These are phyloP conservation scores for Mycosphaerelloides madeirae DNA, from an alignment of 2,329 filamentous ascomycete genomes.

Conservation along the genomic window DNA sequence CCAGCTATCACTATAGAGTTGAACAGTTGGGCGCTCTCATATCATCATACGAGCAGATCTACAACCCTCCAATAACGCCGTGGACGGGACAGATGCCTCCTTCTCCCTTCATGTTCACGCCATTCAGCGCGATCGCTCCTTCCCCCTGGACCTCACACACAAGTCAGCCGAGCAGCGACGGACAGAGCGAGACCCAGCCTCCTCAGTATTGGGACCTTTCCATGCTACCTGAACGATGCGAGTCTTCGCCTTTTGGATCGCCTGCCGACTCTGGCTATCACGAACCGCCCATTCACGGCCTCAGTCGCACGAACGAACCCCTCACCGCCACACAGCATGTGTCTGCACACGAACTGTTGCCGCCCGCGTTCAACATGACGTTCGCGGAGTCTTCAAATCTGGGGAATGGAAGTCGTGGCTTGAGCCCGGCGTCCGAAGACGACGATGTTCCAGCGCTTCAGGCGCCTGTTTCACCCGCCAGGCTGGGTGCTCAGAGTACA, in stretches of 20 bases:
- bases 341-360: slow-evolving; percentile 23
- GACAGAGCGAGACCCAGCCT: slow-evolving; percentile 3
- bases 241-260: slow-evolving; percentile 18
- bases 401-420: slow-evolving; percentile 7
- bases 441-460: slow-evolving; percentile 17
- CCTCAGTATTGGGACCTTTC: slow-evolving; percentile 30
- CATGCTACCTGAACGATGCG: slow-evolving; percentile 23
- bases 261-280: slow-evolving; percentile 27
- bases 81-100: slow-evolving; percentile 20
- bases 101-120: slow-evolving; percentile 20
- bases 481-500: slow-evolving; percentile 11
- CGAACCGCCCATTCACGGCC: slow-evolving; percentile 18
- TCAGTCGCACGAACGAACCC: slow-evolving; percentile 6
- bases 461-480: slow-evolving; percentile 11
- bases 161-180: slow-evolving; percentile 3
- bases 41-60: slow-evolving; percentile 18
- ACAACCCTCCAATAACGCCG: slow-evolving; percentile 14
- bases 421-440: slow-evolving; percentile 6
- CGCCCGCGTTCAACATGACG: slow-evolving; percentile 5
- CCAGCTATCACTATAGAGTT: slow-evolving; percentile 22
- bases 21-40: slow-evolving; percentile 26
- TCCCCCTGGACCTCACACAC: slow-evolving; percentile 12
- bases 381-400: not conserved
- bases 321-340: slow-evolving; percentile 18
- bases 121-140: slow-evolving; percentile 17